Evolutionary conservation across 257 asterid genomes (phyloP), one percentile per base, ranked within the genome.

Genomic region (Ajuga chamaepitys): DNA sequence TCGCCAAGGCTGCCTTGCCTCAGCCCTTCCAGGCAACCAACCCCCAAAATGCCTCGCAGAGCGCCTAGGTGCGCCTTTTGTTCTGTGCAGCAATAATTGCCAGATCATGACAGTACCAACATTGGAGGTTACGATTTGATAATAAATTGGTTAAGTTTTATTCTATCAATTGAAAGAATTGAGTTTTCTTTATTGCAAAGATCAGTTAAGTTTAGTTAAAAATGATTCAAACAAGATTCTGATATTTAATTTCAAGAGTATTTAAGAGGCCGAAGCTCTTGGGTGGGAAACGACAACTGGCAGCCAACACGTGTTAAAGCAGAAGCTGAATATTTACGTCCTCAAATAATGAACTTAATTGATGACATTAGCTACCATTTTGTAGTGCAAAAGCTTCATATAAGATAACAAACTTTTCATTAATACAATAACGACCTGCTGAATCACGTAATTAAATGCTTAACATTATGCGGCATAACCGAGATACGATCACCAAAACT

Each of bases 271-370:
- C 58, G 4, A n/a, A 28, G 20, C 3, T 46, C 34, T 44, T 18
- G 13, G 14, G 56, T 28, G 38, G 22, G 52, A 40, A 20, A 20
- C 17, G 0, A 13, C 28, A 37, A 50, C 63, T 25, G 22, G 45
- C 64, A 35, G 14, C 18, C 35, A 3, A 71, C 77, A 70, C 57
- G 68, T 70, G 83, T 62, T 16, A 18, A 16, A 28, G 9, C n/a
- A 24, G 14, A 45, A 52, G 40, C 48, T 14, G 21, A 52, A 4
- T 8, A 20, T 9, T 41, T 58, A 38, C 30, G 30, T 54, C 64
- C 18, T 52, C 52, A 13, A 14, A 3, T 30, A 54, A 59, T 47
- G 11, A 53, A 64, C 62, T 30, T 56, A 28, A 64, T 26, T 26
- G 24, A 48, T 58, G 40, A 47, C 52, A 37, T 34, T 66, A 70